phyloP scores from a whole-genome alignment of 495 filamentous ascomycete species.

The Penicillium samsonianum region DNA sequence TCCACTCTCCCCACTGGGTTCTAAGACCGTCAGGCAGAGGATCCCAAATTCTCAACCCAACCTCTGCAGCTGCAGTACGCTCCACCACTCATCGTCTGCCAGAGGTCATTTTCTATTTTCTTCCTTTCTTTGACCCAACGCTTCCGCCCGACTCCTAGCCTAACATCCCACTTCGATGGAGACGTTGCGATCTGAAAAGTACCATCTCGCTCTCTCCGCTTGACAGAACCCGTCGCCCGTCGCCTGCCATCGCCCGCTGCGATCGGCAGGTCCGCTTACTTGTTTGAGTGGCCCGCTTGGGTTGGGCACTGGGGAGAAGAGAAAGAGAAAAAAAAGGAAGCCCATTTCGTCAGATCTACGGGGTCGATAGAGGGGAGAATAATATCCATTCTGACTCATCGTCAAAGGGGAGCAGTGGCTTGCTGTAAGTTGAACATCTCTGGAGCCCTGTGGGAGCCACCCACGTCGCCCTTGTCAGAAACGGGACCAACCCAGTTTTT shows the following conservation, averaged over 20 bases:
- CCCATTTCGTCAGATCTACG: constrained; percentile 2
- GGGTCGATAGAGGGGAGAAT: constrained; percentile 8
- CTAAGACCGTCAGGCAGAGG: constrained; percentile 31
- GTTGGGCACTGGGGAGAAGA: constrained; percentile 18
- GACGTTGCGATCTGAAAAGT: constrained; percentile 29
- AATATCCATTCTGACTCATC: constrained; percentile 17
- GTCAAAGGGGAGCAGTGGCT: constrained; percentile 15
- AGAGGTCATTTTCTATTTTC: constrained; percentile 11
- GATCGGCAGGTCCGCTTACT: constrained; percentile 34
- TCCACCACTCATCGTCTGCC: constrained; percentile 25
- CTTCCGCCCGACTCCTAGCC: constrained; percentile 27
- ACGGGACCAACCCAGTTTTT: constrained; percentile 23
- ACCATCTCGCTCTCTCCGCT: constrained; percentile 26
- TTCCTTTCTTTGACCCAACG: constrained; percentile 22
- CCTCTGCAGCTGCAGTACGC: constrained; percentile 28
- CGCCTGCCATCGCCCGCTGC: constrained; percentile 32
- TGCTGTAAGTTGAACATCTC: constrained; percentile 20
- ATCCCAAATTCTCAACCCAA: constrained; percentile 22
- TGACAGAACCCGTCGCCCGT: constrained; percentile 22
- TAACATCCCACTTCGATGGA: constrained; percentile 33
- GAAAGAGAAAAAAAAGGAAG: constrained; percentile 5
- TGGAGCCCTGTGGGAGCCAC: constrained; percentile 16
- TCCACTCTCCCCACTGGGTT: constrained; percentile 31
- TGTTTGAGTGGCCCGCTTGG: constrained; percentile 15
- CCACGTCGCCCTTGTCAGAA: constrained; percentile 19